A percentile compares a stretch with the other conserved stretches of the same genome.
phyloP scores from a whole-genome alignment of 371 early-diverging fungal genomes.

The Zopfochytrium polystomum region DNA sequence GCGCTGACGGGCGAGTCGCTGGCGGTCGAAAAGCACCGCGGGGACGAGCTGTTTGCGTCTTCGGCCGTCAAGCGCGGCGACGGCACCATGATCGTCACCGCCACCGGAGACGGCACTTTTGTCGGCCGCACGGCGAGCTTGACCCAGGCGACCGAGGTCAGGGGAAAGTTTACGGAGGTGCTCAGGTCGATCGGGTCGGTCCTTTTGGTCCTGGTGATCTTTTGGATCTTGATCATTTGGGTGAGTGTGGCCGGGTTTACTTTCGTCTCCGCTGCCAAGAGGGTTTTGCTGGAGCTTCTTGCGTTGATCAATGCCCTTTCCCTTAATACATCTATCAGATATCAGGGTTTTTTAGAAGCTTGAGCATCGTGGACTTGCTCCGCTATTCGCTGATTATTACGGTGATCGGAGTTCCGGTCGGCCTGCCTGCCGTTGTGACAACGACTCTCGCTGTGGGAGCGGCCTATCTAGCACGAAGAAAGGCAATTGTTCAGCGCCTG shows the following conservation, averaged over 20 bases:
- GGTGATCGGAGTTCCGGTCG: slow-evolving; percentile 94
- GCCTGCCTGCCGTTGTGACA: slow-evolving; percentile 89
- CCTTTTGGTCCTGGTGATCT: too few species aligned
- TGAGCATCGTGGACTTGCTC: slow-evolving; percentile 34
- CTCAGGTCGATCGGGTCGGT: slow-evolving; percentile 84
- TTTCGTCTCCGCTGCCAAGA: background rate
- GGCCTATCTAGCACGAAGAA: slow-evolving; percentile 79
- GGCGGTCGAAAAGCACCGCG: slow-evolving; percentile 77
- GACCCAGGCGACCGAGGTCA: slow-evolving; percentile 72
- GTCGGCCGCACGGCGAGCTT: slow-evolving; percentile 88
- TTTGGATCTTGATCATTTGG: slow-evolving; percentile 74
- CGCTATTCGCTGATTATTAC: slow-evolving; percentile 81
- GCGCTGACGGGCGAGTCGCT: slow-evolving; percentile 91
- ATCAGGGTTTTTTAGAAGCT: background rate
- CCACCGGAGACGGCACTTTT: slow-evolving; percentile 81
- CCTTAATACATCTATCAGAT: slow-evolving; percentile 4
- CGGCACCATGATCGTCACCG: slow-evolving; percentile 75
- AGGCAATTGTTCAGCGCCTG: slow-evolving; percentile 91
- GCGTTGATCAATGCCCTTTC: slow-evolving; percentile 16
- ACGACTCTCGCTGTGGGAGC: slow-evolving; percentile 95
- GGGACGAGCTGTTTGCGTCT: slow-evolving; percentile 75
- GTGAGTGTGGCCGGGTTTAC: slow-evolving; percentile 17
- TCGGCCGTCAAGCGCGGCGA: slow-evolving; percentile 81
- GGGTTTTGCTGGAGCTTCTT: background rate
- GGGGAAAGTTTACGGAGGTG: slow-evolving; percentile 84